Conservation (phyloP, 192 early-diverging fungal genomes). For the Podochytrium sp. region DNA sequence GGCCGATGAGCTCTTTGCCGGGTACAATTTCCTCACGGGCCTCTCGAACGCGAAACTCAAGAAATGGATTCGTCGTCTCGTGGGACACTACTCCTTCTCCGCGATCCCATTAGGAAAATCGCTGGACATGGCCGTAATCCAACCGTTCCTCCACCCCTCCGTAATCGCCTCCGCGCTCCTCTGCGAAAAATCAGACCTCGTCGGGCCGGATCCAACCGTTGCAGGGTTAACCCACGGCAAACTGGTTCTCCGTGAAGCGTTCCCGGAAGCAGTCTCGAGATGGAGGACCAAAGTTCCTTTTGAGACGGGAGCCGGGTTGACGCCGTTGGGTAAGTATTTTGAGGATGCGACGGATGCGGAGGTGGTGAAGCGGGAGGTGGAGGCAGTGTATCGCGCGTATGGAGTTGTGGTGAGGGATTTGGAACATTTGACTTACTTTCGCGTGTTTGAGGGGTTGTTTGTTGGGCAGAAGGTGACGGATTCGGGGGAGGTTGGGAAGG, state of each 20-base stretch:
- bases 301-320: constrained; percentile 66
- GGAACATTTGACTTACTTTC: constrained; percentile 68
- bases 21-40: constrained; percentile 64
- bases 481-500: neutral
- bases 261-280: constrained; percentile 62
- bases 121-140: constrained; percentile 59
- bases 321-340: constrained; percentile 56
- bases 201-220: constrained; percentile 19
- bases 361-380: constrained; percentile 31
- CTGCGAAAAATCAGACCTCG: constrained; percentile 35
- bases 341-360: constrained; percentile 15
- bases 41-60: constrained; percentile 52
- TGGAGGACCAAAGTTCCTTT: constrained; percentile 72
- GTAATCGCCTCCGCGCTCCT: constrained; percentile 59
- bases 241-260: constrained; percentile 61
- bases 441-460: constrained; percentile 54
- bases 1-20: constrained; percentile 75
- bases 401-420: constrained; percentile 62
- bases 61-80: constrained; percentile 53
- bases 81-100: constrained; percentile 59
- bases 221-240: constrained; percentile 53
- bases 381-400: constrained; percentile 43
- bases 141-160: constrained; percentile 61
- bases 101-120: constrained; percentile 53
- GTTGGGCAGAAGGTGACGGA: constrained; percentile 23